Evolutionary conservation across 176 grass and related monocot species (phyloP), one percentile per base, ranked within the genome.

Genomic region (Microstegium vimineum): DNA sequence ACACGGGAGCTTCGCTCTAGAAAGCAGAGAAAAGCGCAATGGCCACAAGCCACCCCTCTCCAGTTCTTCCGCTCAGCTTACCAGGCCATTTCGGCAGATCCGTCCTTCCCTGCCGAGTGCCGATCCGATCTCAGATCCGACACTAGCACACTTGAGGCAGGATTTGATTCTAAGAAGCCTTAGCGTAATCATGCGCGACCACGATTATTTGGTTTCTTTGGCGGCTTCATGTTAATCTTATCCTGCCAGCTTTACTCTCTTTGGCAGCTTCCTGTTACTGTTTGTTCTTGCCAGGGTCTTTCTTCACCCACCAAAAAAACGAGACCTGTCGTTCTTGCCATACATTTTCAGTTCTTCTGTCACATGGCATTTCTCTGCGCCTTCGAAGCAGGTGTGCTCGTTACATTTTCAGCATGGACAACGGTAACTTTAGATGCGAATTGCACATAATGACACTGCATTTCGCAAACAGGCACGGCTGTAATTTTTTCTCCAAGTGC

Each of bases 111-210:
- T 18, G 71, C 17, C n/a, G 32, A n/a, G n/a, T n/a, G 23, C 59
- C 47, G 47, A 51, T 20, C 22, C 27, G 60, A 84, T 74, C 67
- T 66, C 43, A 66, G 67, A 74, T 79, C 59, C 45, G 46, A 73
- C 45, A 74, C 15, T 22, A 34, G 1, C 77, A 34, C 23, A 9
- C 37, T 11, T 34, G 56, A 25, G 31, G 17, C 43, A 32, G 8
- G 12, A 22, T 73, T 49, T 49, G 42, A 49, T 38, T 14, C 5
- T 5, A 70, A 74, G 1, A 33, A 36, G 8, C 56, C 18, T 41
- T 57, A 20, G 33, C 16, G 33, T 38, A 64, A 65, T 80, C 42
- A 80, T 65, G 57, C 56, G 8, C 31, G 17, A 33, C 41, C 25
- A 74, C 76, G 78, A 65, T 73, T 49, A 73, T 1, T 28, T 20